Base-by-base conservation (phyloP, 139 green algal species). In the Zygnema cylindricum region DNA sequence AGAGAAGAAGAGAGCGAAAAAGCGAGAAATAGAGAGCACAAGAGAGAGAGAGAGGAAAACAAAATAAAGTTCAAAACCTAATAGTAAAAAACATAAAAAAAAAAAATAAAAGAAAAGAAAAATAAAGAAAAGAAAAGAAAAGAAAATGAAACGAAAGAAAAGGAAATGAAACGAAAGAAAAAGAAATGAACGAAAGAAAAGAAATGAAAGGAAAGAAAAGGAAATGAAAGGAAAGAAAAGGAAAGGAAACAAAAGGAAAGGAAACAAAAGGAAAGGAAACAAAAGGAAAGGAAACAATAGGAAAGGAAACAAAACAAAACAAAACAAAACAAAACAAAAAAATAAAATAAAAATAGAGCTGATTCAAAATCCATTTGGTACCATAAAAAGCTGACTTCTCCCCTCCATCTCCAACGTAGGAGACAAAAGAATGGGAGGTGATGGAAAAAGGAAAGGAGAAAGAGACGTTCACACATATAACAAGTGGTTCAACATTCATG, bases 261-360 rank as follows among this genome's bases (percentile, higher is more conserved):
- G 87, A 25, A 36, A 89, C 41, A 85, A 35, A 57, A 85, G 88
- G 25, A 11, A 63, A 16, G 49, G 49, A 63, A 7, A 16, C 7
- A 16, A 16, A 63, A 16, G 49, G 49, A 63, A n/a, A n/a, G n/a
- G n/a, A n/a, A n/a, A n/a, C n/a, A n/a, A n/a, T n/a, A n/a, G n/a
- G n/a, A n/a, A n/a, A n/a, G n/a, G n/a, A n/a, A n/a, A n/a, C n/a
- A n/a, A n/a, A n/a, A n/a, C n/a, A n/a, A n/a, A n/a, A n/a, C n/a
- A n/a, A n/a, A n/a, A n/a, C n/a, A n/a, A n/a, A n/a, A n/a, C n/a
- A n/a, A n/a, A n/a, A n/a, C n/a, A n/a, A n/a, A n/a, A n/a, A n/a
- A n/a, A n/a, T n/a, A n/a, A n/a, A n/a, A n/a, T n/a, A n/a, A n/a
- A n/a, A n/a, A n/a, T n/a, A n/a, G n/a, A n/a, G n/a, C n/a, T n/a